Percentiles rank a stretch among this genome's conserved stretches.
phyloP scores from a whole-genome alignment of 176 grass and related monocot genomes.

The Triticum aestivum region IWGSC_CS_RefSeq_v2.1 NC_057812.1:525951466-525951965 shows the following conservation, averaged over 20 bases:
- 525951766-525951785: conserved; percentile 74
- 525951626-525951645: conserved; percentile 94
- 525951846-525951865: background rate
- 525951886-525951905: conserved; percentile 58
- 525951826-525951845: background rate
- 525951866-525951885: background rate
- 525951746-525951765: conserved; percentile 70
- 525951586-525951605: conserved; percentile 89
- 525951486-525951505: conserved; percentile 28
- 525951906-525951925: conserved; percentile 74
- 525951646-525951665: conserved; percentile 92
- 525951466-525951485: conserved; percentile 53
- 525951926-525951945: conserved; percentile 70
- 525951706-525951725: conserved; percentile 84
- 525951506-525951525: background rate
- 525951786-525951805: conserved; percentile 13
- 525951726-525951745: conserved; percentile 66
- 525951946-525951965: conserved; percentile 89
- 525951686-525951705: conserved; percentile 57
- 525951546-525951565: conserved; percentile 65
- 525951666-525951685: conserved; percentile 98
- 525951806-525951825: conserved; percentile 27
- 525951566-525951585: conserved; percentile 92
- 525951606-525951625: conserved; percentile 93
- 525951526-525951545: conserved; percentile 12